Conservation (phyloP, 225 moss, liverwort and hornwort genomes). For the Marchantia polymorpha region DNA sequence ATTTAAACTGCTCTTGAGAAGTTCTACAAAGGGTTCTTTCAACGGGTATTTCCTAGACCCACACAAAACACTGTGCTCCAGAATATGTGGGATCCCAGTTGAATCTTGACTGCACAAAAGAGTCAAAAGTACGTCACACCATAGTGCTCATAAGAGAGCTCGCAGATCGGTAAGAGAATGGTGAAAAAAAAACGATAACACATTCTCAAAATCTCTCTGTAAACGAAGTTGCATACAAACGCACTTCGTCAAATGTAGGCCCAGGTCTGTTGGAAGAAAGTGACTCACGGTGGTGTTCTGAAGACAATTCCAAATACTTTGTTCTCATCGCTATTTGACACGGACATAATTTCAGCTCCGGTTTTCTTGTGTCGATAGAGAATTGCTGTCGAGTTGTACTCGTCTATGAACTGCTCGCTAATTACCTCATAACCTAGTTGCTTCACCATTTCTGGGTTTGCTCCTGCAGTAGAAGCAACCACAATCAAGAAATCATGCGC, state of each 20-base stretch:
- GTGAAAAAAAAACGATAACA: not conserved
- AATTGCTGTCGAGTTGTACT: constrained; percentile 92
- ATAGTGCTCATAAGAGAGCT: not conserved
- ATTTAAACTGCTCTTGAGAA: constrained; percentile 92
- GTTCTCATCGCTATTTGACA: constrained; percentile 90
- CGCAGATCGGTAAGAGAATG: not conserved
- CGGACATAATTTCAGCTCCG: constrained; percentile 92
- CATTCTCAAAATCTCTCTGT: no score
- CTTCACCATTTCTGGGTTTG: constrained; percentile 77
- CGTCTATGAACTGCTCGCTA: constrained; percentile 84
- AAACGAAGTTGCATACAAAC: not conserved
- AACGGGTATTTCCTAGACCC: constrained; percentile 95
- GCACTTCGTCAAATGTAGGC: not conserved
- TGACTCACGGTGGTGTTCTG: constrained; percentile 92
- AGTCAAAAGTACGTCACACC: constrained; percentile 3
- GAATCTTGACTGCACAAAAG: constrained; percentile 68
- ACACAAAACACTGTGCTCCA: constrained; percentile 96
- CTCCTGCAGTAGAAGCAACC: constrained; percentile 41
- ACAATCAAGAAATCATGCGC: not conserved
- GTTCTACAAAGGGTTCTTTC: constrained; percentile 98
- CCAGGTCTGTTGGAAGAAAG: not conserved
- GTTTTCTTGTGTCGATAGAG: constrained; percentile 92
- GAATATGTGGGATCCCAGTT: constrained; percentile 90
- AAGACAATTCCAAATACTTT: constrained; percentile 97
- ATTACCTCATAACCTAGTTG: constrained; percentile 84